A percentile compares a stretch with the other conserved stretches of the same genome.
Evolutionary conservation across 352 stramenopile genomes (phyloP).

Genomic region (Globisporangium echinulatum): DNA sequence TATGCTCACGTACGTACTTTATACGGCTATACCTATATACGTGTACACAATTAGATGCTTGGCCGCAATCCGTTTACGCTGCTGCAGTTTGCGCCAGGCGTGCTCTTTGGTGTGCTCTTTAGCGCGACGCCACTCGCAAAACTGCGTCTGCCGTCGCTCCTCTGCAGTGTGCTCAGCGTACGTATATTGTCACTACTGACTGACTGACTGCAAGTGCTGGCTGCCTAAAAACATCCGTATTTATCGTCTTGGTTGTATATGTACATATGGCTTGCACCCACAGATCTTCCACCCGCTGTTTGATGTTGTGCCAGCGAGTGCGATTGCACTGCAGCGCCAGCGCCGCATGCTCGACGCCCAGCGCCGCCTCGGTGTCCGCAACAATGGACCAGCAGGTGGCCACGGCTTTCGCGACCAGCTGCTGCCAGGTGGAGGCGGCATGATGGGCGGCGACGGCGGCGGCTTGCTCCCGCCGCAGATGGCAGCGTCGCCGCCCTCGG

Average conservation of each 20-base stretch:
- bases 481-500: slow-evolving; percentile 52
- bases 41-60: slow-evolving; percentile 36
- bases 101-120: slow-evolving; percentile 59
- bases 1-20: too few species aligned
- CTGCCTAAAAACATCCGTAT: too few species aligned
- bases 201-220: too few species aligned
- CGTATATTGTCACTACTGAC: neutral
- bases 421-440: slow-evolving; percentile 38
- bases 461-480: slow-evolving; percentile 50
- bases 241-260: too few species aligned
- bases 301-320: slow-evolving; percentile 68
- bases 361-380: slow-evolving; percentile 52
- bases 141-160: slow-evolving; percentile 64
- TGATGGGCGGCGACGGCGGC: slow-evolving; percentile 24
- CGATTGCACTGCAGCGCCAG: slow-evolving; percentile 58
- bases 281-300: slow-evolving; percentile 70
- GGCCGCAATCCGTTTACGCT: slow-evolving; percentile 48
- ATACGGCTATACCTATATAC: neutral
- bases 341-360: slow-evolving; percentile 66
- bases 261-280: neutral
- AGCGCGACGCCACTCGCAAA: slow-evolving; percentile 61
- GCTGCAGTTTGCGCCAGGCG: slow-evolving; percentile 53
- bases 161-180: slow-evolving; percentile 59
- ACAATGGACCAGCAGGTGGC: slow-evolving; percentile 24
- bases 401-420: slow-evolving; percentile 82